Base-by-base conservation (phyloP, 2,329 filamentous ascomycete genomes). In the Saccharata proteae region DNA sequence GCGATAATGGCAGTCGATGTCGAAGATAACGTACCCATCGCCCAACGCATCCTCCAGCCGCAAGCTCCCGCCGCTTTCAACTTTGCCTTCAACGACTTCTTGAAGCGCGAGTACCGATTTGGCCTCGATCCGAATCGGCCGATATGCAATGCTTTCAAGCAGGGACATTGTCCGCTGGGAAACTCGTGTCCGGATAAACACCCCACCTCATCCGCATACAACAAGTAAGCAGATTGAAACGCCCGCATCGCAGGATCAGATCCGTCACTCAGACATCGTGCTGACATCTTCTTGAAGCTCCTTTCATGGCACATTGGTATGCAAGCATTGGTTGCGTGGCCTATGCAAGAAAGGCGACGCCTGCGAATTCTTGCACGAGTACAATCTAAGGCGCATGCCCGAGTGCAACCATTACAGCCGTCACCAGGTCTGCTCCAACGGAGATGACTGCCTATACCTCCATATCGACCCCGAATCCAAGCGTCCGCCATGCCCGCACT, bases 281-380 rank as follows among this genome's bases (percentile, higher is more conserved):
- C 29, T n/a, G n/a, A n/a, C n/a, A n/a, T n/a, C n/a, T n/a, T n/a
- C 20, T 16, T 3, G 22, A 28, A 35, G 33, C 29, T 35, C 30
- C 35, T 38, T 30, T 36, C 41, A 38, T 45, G 48, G 11, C 38
- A 71, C 64, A 30, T 74, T 96, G 11, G 88, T 98, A 38, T 98
- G 90, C 74, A 98, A 98, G 64, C 90, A 96, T 67, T 96, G 90
- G 77, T 76, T 96, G 49, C 82, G 92, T 42, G 88, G 86, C 0
- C 74, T 98, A 13, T 98, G 90, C 68, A 98, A 98, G 55, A 96
- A 96, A 61, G 90, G 88, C 47, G 80, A 94, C 51, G 74, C 77
- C 44, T 98, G 90, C 74, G 90, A 98, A 64, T 98, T 96, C 49
- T 67, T 96, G 29, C 90, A 98, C 67, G 90, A 96, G 61, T 98